These are phyloP conservation scores for Fusarium dimerum DNA, from an alignment of 2,329 filamentous ascomycete species.

Conservation along the genomic window DNA sequence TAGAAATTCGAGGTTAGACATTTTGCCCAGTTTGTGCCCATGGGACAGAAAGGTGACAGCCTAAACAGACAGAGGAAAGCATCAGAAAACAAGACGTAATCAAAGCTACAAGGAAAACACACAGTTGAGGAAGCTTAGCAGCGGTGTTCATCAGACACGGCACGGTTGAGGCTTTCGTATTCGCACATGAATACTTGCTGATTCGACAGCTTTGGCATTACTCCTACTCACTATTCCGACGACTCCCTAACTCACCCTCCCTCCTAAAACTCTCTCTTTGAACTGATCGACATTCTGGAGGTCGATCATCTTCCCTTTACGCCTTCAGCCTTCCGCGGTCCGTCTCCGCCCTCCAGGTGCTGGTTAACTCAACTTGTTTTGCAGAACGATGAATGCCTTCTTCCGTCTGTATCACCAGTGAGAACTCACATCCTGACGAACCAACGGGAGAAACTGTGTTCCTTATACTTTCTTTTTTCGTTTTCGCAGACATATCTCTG, in stretches of 20 bases:
- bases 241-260: background rate
- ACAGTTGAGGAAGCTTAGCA: too few species aligned
- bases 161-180: background rate
- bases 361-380: constrained; percentile 3
- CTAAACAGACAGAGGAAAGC: too few species aligned
- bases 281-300: background rate
- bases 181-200: background rate
- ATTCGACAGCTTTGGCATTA: background rate
- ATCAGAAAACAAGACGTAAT: too few species aligned
- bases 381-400: constrained; percentile 27
- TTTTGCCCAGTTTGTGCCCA: background rate
- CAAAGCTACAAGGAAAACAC: too few species aligned
- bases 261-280: background rate
- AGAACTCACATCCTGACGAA: constrained; percentile 21
- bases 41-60: background rate
- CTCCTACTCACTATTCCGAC: background rate
- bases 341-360: constrained; percentile 9
- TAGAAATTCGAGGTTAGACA: background rate
- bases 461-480: constrained; percentile 1
- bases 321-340: constrained; percentile 14
- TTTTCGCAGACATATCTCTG: background rate
- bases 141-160: too few species aligned
- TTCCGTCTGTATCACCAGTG: constrained; percentile 22
- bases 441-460: constrained; percentile 5
- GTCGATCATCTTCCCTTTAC: constrained; percentile 5